phyloP scores from a whole-genome alignment of 2,329 filamentous ascomycete species.

The Fusarium proliferatum region DNA sequence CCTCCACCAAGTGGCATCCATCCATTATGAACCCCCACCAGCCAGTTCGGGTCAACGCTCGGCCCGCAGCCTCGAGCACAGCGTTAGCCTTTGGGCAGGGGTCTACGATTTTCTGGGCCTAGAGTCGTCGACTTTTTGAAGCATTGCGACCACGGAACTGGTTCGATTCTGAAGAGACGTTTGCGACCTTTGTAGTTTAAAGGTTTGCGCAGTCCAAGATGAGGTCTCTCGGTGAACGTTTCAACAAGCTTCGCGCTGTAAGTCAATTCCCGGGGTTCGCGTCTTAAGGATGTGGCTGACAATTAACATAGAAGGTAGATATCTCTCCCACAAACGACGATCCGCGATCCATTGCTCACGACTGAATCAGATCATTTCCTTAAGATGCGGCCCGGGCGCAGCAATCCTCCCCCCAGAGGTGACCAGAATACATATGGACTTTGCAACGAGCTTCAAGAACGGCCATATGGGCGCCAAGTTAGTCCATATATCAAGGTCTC shows the following conservation, averaged over 20 bases:
- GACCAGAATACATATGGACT: constrained; percentile 79
- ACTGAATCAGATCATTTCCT: constrained; percentile 70
- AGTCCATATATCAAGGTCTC: constrained; percentile 37
- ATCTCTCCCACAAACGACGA: constrained; percentile 22
- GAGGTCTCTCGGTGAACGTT: constrained; percentile 70
- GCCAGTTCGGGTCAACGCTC: constrained; percentile 44
- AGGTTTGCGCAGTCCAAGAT: constrained; percentile 45
- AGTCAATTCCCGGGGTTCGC: constrained; percentile 48
- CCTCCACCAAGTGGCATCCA: constrained; percentile 17
- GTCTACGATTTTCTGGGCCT: constrained; percentile 45
- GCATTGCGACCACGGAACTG: constrained; percentile 29
- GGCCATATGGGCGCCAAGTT: constrained; percentile 82
- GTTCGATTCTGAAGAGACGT: constrained; percentile 21
- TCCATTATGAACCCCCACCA: constrained; percentile 13
- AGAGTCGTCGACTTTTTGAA: constrained; percentile 43
- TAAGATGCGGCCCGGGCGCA: constrained; percentile 86
- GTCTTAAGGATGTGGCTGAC: constrained; percentile 29
- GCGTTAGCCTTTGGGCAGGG: constrained; percentile 23
- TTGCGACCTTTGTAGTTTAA: constrained; percentile 30
- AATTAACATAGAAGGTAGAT: constrained; percentile 56
- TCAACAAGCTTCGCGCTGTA: constrained; percentile 80
- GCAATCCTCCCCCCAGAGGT: constrained; percentile 82
- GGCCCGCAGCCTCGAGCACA: constrained; percentile 39
- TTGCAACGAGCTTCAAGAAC: constrained; percentile 68
- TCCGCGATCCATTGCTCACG: constrained; percentile 42